A percentile compares a stretch with the other conserved stretches of the same genome.
These are phyloP conservation scores for Leccinum variicolor DNA, from an alignment of 768 basidiomycete genomes.

Conservation along the genomic window DNA sequence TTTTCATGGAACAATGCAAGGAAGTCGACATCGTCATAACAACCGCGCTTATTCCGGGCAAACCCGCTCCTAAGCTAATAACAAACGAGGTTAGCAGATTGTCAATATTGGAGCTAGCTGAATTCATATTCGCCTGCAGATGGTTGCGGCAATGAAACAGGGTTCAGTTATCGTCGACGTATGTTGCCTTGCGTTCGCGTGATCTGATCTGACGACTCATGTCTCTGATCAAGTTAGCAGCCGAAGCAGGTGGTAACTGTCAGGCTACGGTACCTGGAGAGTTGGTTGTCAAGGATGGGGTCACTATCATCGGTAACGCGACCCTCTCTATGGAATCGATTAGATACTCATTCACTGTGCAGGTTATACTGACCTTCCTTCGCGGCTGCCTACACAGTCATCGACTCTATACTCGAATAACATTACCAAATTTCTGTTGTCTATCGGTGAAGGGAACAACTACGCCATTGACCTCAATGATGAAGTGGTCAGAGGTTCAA, in stretches of 20 bases:
- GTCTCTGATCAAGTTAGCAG: conserved; percentile 42
- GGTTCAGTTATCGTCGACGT: conserved; percentile 84
- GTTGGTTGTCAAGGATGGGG: conserved; percentile 63
- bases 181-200: conserved; percentile 7
- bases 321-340: background rate
- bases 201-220: conserved; percentile 12
- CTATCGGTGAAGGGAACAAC: conserved; percentile 61
- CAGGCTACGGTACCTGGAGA: conserved; percentile 79
- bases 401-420: conserved; percentile 91
- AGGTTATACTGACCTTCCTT: conserved; percentile 85
- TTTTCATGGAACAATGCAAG: conserved; percentile 85
- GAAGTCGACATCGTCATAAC: conserved; percentile 90
- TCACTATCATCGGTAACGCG: conserved; percentile 71
- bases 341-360: conserved; percentile 3
- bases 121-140: conserved; percentile 34
- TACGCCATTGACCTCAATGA: conserved; percentile 73
- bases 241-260: conserved; percentile 90
- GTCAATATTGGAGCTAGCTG: background rate
- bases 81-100: conserved; percentile 50
- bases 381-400: conserved; percentile 86
- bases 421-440: conserved; percentile 84
- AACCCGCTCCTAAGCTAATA: conserved; percentile 82
- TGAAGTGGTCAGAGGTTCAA: conserved; percentile 80
- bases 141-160: conserved; percentile 90
- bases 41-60: conserved; percentile 83